phyloP scores from a whole-genome alignment of 1,284 basidiomycete genomes.

The Porogramme epimiltina region DNA sequence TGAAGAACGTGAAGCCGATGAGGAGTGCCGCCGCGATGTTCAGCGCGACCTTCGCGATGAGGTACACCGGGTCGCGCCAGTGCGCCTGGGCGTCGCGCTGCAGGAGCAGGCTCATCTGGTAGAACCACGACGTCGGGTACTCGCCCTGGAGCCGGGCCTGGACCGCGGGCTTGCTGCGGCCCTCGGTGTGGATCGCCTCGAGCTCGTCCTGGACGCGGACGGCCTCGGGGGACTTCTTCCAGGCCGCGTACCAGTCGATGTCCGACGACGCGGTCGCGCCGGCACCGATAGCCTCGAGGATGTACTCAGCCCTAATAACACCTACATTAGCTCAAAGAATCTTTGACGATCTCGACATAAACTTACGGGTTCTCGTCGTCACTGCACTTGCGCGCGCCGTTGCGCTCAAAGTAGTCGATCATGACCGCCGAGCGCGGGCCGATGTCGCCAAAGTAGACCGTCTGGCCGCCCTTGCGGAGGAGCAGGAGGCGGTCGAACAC shows the following conservation, averaged over 20 bases:
- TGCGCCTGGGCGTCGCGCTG: conserved; percentile 54
- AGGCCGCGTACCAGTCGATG: conserved; percentile 37
- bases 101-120: conserved; percentile 48
- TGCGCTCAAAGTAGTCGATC: conserved; percentile 70
- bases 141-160: conserved; percentile 36
- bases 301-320: conserved; percentile 59
- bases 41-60: conserved; percentile 72
- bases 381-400: conserved; percentile 48
- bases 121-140: conserved; percentile 50
- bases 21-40: conserved; percentile 61
- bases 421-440: conserved; percentile 59
- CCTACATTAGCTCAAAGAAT: not conserved
- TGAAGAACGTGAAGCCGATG: conserved; percentile 74
- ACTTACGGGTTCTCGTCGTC: conserved; percentile 45
- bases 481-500: conserved; percentile 67
- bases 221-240: conserved; percentile 34
- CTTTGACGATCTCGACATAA: conserved; percentile 30
- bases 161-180: conserved; percentile 31
- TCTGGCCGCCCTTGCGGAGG: conserved; percentile 72
- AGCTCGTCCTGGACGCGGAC: conserved; percentile 28
- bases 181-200: conserved; percentile 35
- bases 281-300: conserved; percentile 71
- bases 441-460: conserved; percentile 78
- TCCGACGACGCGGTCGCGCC: conserved; percentile 43
- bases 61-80: conserved; percentile 73